phyloP scores from a whole-genome alignment of 441 rosid genomes.

The Kokia cookei region DNA sequence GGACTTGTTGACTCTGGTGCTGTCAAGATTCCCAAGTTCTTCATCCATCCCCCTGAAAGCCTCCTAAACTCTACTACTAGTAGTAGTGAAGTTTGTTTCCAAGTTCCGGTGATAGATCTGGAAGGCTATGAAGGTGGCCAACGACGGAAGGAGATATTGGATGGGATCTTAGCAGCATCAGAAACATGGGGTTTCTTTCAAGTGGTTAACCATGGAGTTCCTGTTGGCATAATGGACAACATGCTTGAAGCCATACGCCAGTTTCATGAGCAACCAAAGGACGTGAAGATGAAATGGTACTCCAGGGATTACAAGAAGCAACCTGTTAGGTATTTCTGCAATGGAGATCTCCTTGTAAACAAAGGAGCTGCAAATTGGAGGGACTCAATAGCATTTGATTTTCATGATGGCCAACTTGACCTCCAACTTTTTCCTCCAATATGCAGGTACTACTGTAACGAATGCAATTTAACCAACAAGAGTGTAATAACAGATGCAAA shows the following conservation, averaged over 20 bases:
- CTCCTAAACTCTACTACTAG: background rate
- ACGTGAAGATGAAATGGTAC: conserved; percentile 44
- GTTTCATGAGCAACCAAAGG: conserved; percentile 48
- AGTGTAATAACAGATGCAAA: background rate
- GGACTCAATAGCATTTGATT: conserved; percentile 35
- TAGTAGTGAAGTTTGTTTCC: background rate
- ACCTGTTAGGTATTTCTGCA: conserved; percentile 35
- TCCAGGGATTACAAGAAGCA: conserved; percentile 24
- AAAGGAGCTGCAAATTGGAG: conserved; percentile 47
- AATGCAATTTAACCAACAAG: background rate
- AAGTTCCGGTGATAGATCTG: conserved; percentile 49
- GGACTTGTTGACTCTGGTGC: conserved; percentile 41
- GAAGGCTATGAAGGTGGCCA: conserved; percentile 17
- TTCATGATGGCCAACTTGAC: conserved; percentile 34
- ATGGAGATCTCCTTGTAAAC: conserved; percentile 37
- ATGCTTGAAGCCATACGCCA: conserved; percentile 30
- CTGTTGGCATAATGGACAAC: conserved; percentile 28
- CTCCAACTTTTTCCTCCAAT: conserved; percentile 27
- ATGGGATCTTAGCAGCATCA: conserved; percentile 28
- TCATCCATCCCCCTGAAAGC: conserved; percentile 22
- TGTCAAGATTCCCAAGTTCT: conserved; percentile 33
- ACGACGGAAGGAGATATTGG: conserved; percentile 18
- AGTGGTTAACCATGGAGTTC: conserved; percentile 48
- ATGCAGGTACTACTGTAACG: conserved; percentile 26
- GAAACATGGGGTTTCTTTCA: conserved; percentile 61